Percentiles rank a stretch among this genome's conserved stretches.
Evolutionary conservation across 169 alveolate species (phyloP).

Genomic region (Cryptosporidium tyzzeri): DNA sequence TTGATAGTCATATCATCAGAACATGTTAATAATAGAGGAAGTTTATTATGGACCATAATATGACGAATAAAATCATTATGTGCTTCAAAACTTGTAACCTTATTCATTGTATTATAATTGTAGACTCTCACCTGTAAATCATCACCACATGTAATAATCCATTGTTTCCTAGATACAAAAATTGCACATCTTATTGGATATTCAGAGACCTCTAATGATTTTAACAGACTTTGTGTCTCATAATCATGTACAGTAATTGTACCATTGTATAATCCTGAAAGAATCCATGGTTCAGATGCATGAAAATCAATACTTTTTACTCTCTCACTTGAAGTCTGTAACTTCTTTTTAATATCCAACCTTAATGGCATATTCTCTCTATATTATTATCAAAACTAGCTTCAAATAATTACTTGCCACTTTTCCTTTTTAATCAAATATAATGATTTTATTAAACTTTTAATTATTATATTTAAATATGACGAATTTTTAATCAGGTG

Average conservation of each 20-base stretch:
- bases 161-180: constrained; percentile 94
- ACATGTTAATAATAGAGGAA: constrained; percentile 94
- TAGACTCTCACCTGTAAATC: constrained; percentile 93
- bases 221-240: constrained; percentile 90
- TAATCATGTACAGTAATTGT: constrained; percentile 89
- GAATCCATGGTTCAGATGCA: constrained; percentile 95
- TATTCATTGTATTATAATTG: constrained; percentile 97
- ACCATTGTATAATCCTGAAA: constrained; percentile 95
- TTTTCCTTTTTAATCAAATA: no score
- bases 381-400: not conserved
- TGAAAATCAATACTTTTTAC: constrained; percentile 97
- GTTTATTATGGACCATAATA: constrained; percentile 95
- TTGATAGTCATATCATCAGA: constrained; percentile 98
- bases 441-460: no score
- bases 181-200: constrained; percentile 95
- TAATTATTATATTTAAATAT: no score
- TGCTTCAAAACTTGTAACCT: constrained; percentile 93
- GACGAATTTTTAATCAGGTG: not conserved
- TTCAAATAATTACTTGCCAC: not conserved
- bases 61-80: constrained; percentile 97
- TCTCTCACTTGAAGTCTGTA: constrained; percentile 92
- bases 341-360: constrained; percentile 93
- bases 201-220: constrained; percentile 93
- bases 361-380: constrained; percentile 89
- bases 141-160: constrained; percentile 94